phyloP scores from a whole-genome alignment of 2,329 filamentous ascomycete genomes.

The Penicillium decumbens region DNA sequence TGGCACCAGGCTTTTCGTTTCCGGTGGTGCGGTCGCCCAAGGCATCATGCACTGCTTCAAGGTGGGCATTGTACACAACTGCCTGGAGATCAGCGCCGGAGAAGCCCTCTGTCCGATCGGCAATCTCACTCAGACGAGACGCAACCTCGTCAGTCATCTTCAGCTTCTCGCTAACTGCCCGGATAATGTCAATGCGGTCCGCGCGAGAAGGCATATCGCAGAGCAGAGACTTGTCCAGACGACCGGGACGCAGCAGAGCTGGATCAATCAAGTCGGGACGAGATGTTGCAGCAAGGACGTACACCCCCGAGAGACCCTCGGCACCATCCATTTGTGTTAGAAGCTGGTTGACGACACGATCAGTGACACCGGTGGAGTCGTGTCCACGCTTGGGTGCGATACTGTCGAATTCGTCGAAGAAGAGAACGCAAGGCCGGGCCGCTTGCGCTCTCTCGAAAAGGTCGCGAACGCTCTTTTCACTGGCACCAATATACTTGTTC shows the following conservation, averaged over 20 bases:
- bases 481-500: slow-evolving; percentile 98
- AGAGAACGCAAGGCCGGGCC: slow-evolving; percentile 86
- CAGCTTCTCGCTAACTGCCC: slow-evolving; percentile 76
- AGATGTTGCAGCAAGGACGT: slow-evolving; percentile 90
- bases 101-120: slow-evolving; percentile 76
- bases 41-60: slow-evolving; percentile 94
- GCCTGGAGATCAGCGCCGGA: slow-evolving; percentile 93
- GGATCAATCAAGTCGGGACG: slow-evolving; percentile 94
- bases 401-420: slow-evolving; percentile 98
- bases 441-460: slow-evolving; percentile 87
- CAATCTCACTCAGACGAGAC: slow-evolving; percentile 66
- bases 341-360: slow-evolving; percentile 95
- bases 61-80: slow-evolving; percentile 89
- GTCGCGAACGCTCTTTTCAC: slow-evolving; percentile 92
- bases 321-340: slow-evolving; percentile 98
- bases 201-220: slow-evolving; percentile 79
- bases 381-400: slow-evolving; percentile 97
- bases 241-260: slow-evolving; percentile 81
- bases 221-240: slow-evolving; percentile 85
- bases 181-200: slow-evolving; percentile 84
- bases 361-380: slow-evolving; percentile 96
- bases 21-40: slow-evolving; percentile 54
- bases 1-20: slow-evolving; percentile 40
- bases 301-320: slow-evolving; percentile 89
- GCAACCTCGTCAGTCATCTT: slow-evolving; percentile 65